phyloP scores from a whole-genome alignment of 768 basidiomycete genomes.

The Lyophyllum decastes region DNA sequence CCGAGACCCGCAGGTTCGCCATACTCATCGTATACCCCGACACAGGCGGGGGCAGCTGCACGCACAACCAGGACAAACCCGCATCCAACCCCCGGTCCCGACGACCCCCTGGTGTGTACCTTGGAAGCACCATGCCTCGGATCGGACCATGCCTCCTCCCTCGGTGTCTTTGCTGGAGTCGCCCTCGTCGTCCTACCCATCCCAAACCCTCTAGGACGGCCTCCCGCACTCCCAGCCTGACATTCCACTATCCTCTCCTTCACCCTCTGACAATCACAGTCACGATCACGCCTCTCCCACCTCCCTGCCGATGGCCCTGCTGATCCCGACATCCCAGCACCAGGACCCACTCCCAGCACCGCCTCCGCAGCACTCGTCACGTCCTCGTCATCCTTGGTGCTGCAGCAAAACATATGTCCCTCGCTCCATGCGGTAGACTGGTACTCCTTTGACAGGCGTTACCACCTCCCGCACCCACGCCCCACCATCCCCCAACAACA shows the following conservation, averaged over 20 bases:
- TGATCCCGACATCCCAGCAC: too few species aligned
- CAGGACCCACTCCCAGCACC: too few species aligned
- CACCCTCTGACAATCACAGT: neutral
- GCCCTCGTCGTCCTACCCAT: neutral
- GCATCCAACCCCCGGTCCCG: neutral
- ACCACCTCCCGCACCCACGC: constrained; percentile 19
- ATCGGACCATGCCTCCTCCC: neutral
- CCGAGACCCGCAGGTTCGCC: neutral
- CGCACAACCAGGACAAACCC: neutral
- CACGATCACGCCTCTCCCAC: neutral
- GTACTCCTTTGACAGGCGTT: constrained; percentile 69
- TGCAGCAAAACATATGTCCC: constrained; percentile 95
- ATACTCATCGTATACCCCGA: neutral
- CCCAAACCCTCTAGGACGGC: neutral
- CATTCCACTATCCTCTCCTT: constrained; percentile 2
- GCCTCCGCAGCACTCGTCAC: neutral
- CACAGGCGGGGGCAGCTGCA: neutral
- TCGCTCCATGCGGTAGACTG: constrained; percentile 97
- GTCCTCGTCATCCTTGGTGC: constrained; percentile 58
- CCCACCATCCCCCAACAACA: constrained; percentile 33
- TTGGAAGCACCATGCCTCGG: neutral
- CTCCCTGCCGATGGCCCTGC: neutral
- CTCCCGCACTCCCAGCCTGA: neutral
- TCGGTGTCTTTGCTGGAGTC: neutral
- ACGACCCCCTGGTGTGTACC: neutral